Evolutionary conservation across 768 basidiomycete species (phyloP), one percentile per base, ranked within the genome.

Genomic region (Lentinula detonsa): DNA sequence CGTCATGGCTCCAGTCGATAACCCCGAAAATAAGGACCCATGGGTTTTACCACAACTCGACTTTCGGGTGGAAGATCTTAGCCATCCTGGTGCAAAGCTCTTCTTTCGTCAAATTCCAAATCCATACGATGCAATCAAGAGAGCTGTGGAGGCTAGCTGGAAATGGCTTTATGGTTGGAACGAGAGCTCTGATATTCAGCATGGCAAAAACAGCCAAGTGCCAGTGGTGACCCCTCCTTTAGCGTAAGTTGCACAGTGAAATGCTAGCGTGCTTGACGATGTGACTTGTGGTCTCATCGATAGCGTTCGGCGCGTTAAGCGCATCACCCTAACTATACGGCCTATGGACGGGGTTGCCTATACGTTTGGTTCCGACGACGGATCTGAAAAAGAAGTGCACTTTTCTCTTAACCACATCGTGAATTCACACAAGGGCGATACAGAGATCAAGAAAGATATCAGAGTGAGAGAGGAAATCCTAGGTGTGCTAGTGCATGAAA

Each of bases 401-500:
- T 78, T 91, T 53, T 87, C 88, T 6, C 78, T 87, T 23, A 78
- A 85, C 52, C 83, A 91, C 71, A 78, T 92, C 71, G 72, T 73
- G 55, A 74, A 76, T 57, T 73, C 70, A 37, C 67, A 68, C 15
- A 61, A 73, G 60, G 74, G 77, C 43, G 76, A 82, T 58, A 69
- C 72, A 33, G 78, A 86, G 46, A 90, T 91, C 72, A 85, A 59
- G 62, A 56, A 43, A 37, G 67, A 68, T 13, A 59, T 73, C 61
- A 74, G 77, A 43, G 77, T 82, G 58, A 67, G 72, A 33, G 78
- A 87, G 51, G 90, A 93, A 73, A 85, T 91, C 53, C 64, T 74
- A 45, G 91, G 90, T 4, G 88, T 91, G 3, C 75, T 93, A 3
- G 74, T 81, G 39, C 90, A 90, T 68, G 89, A 93, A 72, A 79